Conservation (phyloP, 192 early-diverging fungal species). For the Linnemannia zychae region DNA sequence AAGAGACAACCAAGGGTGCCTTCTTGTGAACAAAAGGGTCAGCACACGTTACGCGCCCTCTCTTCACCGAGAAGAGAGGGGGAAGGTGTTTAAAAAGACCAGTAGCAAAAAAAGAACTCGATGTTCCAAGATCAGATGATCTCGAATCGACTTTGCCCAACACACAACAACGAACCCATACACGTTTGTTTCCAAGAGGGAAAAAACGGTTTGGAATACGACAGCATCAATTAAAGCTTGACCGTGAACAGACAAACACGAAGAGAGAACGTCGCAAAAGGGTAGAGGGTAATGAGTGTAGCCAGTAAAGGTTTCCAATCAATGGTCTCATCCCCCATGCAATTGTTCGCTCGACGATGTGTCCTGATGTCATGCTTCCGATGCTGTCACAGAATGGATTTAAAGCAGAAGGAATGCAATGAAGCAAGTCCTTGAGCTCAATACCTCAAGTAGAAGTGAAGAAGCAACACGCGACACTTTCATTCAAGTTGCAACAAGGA, state of each 20-base stretch:
- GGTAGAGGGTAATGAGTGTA: not conserved
- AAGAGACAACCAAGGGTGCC: not conserved
- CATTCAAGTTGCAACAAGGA: not conserved
- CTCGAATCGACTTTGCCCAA: constrained; percentile 21
- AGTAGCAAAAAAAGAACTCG: constrained; percentile 22
- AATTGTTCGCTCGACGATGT: not conserved
- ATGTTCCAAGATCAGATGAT: constrained; percentile 11
- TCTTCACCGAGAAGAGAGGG: not conserved
- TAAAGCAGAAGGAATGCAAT: constrained; percentile 55
- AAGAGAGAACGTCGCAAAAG: constrained; percentile 4
- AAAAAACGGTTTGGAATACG: constrained; percentile 57
- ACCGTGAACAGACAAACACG: not conserved
- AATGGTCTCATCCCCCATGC: not conserved
- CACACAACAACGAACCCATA: constrained; percentile 61
- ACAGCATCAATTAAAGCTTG: constrained; percentile 16
- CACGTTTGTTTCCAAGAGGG: constrained; percentile 42
- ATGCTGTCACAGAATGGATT: constrained; percentile 58
- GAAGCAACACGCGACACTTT: not conserved
- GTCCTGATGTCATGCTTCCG: constrained; percentile 2
- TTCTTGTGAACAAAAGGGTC: constrained; percentile 20
- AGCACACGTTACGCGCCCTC: not conserved
- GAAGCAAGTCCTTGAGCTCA: constrained; percentile 54
- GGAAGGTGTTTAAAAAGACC: not conserved
- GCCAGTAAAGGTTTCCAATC: not conserved
- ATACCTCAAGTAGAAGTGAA: constrained; percentile 44